Base-by-base conservation (phyloP, 2,329 filamentous ascomycete genomes). In the Pseudogymnoascus sp. region DNA sequence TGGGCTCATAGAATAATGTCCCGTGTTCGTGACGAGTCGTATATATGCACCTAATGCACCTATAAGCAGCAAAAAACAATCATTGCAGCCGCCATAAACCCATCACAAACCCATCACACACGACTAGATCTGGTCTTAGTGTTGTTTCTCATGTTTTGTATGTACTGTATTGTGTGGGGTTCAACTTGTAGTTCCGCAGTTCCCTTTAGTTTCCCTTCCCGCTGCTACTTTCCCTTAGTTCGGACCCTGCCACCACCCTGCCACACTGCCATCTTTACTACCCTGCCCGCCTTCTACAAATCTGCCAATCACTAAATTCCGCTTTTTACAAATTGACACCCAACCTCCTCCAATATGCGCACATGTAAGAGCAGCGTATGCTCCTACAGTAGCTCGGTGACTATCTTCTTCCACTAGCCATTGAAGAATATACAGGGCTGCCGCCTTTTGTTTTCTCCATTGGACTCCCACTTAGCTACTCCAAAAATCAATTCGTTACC, bases 261-360 rank as follows among this genome's bases (percentile, higher is more conserved):
- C 25, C 25, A 48, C 42, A 12, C 25, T 48, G 12, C 41, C 25
- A 51, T 21, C 21, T 21, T 21, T 21, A 21, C 21, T 21, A 21
- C 44, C 44, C 27, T 51, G 13, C 13, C 9, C 27, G 35, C 13
- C 33, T 3, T 44, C 17, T 44, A 25, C 41, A 27, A 21, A 2
- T 21, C 41, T 44, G 21, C 41, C 21, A 44, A 48, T 48, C 5
- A 13, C 25, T 48, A 12, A 48, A 48, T 27, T 29, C 15, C 9
- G 42, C 15, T 33, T 55, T 33, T 51, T 17, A 55, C 29, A n/a
- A n/a, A 55, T 55, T 55, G 29, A 55, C 29, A 55, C 48, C 48
- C 48, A 55, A 55, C 48, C 48, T 17, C 48, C 29, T 55, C 29
- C 29, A 33, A 55, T 55, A 55, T 55, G 48, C 48, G 21, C 48